Conservation (phyloP, 208 protist species). For the Wallacemonas sp. region DNA sequence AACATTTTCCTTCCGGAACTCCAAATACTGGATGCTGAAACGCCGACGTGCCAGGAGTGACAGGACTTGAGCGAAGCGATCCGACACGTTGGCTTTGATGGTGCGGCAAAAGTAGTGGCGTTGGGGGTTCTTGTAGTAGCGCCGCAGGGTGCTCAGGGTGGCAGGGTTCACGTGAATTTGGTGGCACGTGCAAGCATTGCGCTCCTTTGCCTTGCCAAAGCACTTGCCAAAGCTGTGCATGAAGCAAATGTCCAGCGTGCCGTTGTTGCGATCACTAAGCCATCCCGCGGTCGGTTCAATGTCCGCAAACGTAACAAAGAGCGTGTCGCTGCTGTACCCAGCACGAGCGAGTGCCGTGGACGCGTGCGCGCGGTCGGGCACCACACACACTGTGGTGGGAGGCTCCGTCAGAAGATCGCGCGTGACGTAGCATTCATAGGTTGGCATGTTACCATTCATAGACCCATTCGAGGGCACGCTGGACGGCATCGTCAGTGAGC, state of each 20-base stretch:
- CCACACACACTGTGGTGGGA: slow-evolving; percentile 45
- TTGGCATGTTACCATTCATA: background rate
- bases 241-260: slow-evolving; percentile 57
- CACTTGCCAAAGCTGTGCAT: slow-evolving; percentile 74
- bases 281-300: slow-evolving; percentile 57
- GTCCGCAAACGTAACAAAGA: slow-evolving; percentile 38
- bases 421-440: slow-evolving; percentile 40
- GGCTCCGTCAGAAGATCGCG: slow-evolving; percentile 50
- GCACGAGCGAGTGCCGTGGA: slow-evolving; percentile 17
- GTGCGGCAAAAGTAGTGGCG: slow-evolving; percentile 57
- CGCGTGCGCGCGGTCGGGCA: slow-evolving; percentile 17
- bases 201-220: slow-evolving; percentile 43
- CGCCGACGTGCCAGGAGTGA: slow-evolving; percentile 40
- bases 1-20: slow-evolving; percentile 51
- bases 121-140: slow-evolving; percentile 38
- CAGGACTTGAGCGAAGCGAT: slow-evolving; percentile 43
- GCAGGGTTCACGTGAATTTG: slow-evolving; percentile 51
- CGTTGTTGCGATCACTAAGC: slow-evolving; percentile 52
- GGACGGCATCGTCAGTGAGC: background rate
- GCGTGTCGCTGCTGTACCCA: slow-evolving; percentile 11
- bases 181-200: slow-evolving; percentile 50
- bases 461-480: background rate
- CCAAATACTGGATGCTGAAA: slow-evolving; percentile 50
- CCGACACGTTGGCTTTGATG: slow-evolving; percentile 56
- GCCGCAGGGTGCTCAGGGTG: slow-evolving; percentile 39